Evolutionary conservation across 2,329 filamentous ascomycete species (phyloP).

Genomic region (Trichoderma sp.): DNA sequence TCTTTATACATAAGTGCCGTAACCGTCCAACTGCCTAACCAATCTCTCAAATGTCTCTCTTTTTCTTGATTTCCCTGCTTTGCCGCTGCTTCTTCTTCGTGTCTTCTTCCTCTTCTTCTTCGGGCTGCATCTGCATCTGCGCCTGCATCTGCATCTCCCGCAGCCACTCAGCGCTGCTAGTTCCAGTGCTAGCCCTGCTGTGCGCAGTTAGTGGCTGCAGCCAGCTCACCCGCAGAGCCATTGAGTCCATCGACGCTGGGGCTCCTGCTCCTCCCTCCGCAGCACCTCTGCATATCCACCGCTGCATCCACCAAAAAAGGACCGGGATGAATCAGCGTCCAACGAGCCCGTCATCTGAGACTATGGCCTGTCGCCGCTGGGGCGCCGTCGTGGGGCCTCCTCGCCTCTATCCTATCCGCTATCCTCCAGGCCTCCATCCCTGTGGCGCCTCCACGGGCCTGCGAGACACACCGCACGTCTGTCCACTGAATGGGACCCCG

Average conservation of each 20-base stretch:
- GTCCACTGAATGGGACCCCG: neutral
- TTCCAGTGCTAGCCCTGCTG: neutral
- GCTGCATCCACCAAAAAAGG: neutral
- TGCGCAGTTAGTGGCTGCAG: neutral
- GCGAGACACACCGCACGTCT: slow-evolving; percentile 4
- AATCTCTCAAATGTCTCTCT: neutral
- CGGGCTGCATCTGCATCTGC: neutral
- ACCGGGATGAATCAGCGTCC: slow-evolving; percentile 15
- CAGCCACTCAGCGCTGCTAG: neutral
- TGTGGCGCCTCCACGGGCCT: neutral
- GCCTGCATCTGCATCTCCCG: neutral
- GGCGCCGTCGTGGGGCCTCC: slow-evolving; percentile 3
- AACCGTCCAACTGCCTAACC: neutral
- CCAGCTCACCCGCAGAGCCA: neutral
- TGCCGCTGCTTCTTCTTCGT: neutral
- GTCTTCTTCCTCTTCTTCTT: neutral
- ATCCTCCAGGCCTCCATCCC: neutral
- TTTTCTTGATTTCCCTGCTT: neutral
- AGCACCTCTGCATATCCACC: neutral
- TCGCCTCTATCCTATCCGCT: neutral
- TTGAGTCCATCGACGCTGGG: neutral
- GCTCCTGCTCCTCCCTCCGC: neutral
- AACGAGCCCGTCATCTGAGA: slow-evolving; percentile 19
- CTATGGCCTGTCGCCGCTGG: slow-evolving; percentile 16
- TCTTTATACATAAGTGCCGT: neutral